Evolutionary conservation across 2,329 filamentous ascomycete species (phyloP), one percentile per base, ranked within the genome.

Genomic region (Pseudogymnoascus sp.): DNA sequence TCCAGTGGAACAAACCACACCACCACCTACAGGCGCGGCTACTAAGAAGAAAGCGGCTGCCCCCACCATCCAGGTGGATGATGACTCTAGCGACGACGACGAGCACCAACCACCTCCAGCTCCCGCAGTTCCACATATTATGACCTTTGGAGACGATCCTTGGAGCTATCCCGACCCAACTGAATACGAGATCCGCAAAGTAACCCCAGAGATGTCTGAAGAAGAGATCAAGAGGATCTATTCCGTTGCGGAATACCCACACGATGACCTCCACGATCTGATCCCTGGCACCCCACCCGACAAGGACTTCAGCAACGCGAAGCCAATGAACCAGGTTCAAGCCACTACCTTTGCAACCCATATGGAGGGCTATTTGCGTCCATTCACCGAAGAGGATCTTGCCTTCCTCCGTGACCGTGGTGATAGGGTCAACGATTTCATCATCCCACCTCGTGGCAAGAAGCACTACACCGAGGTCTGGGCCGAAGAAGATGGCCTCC

Each of bases 281-380:
- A 95, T 96, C 65, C 89, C 93, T 9, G 94, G 94, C 57, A 86
- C 89, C 38, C 89, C 92, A 1, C 93, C 94, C 1, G 92, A 97
- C 73, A 91, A 90, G 72, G 94, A 99, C 76, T 97, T 97, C 70
- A 97, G 90, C 71, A 96, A 85, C 71, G 88, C 91, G 35, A 99
- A 97, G 72, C 91, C 93, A 4, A 87, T 87, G 18, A 96, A 93
- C 69, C 94, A 99, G 77, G 94, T 97, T 72, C 92, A 89, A 72
- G 94, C 94, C 66, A 88, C 85, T 61, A 96, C 93, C 1, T 99
- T 99, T 74, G 87, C 89, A n/a, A 86, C 89, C 5, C 96, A 94
- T 71, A 83, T 95, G 60, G 94, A 99, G 65, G 90, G 92, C 0
- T 97, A 90, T 75, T 94, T 97, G 66, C 85, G 93, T 5, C 86